phyloP scores from a whole-genome alignment of 2,329 filamentous ascomycete genomes.

The Claviceps pazoutovae region DNA sequence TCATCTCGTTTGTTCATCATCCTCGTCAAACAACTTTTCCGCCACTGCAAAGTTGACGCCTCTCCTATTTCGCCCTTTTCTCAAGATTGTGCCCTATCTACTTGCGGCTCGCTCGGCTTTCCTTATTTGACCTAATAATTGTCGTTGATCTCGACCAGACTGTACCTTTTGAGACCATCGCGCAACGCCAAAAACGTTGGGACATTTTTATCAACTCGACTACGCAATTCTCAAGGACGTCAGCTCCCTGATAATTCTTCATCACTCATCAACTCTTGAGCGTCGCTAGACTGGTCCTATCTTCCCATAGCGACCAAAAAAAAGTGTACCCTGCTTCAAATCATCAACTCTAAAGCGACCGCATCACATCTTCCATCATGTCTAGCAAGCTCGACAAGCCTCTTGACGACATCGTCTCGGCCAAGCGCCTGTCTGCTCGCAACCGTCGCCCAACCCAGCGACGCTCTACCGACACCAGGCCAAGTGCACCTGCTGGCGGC shows the following conservation, averaged over 20 bases:
- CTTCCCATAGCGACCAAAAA: neutral
- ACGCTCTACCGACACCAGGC: conserved; percentile 36
- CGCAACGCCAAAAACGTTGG: neutral
- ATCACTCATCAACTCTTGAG: neutral
- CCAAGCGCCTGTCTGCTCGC: conserved; percentile 46
- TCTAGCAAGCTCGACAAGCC: conserved; percentile 92
- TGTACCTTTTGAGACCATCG: conserved; percentile 1
- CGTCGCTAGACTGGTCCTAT: neutral
- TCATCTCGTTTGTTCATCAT: conserved; percentile 1
- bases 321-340: neutral
- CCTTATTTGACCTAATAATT: neutral
- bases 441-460: conserved; percentile 34
- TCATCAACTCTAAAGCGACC: neutral
- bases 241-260: neutral
- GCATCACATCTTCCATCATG: conserved; percentile 43
- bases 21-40: neutral
- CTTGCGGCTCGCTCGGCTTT: neutral
- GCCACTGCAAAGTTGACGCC: neutral
- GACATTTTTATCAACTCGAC: neutral
- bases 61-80: neutral
- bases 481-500: conserved; percentile 65
- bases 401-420: conserved; percentile 92
- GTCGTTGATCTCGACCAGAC: conserved; percentile 1
- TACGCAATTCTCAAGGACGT: neutral
- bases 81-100: neutral